Evolutionary conservation across 768 basidiomycete genomes (phyloP).

Genomic region (Tylopilus sp.): DNA sequence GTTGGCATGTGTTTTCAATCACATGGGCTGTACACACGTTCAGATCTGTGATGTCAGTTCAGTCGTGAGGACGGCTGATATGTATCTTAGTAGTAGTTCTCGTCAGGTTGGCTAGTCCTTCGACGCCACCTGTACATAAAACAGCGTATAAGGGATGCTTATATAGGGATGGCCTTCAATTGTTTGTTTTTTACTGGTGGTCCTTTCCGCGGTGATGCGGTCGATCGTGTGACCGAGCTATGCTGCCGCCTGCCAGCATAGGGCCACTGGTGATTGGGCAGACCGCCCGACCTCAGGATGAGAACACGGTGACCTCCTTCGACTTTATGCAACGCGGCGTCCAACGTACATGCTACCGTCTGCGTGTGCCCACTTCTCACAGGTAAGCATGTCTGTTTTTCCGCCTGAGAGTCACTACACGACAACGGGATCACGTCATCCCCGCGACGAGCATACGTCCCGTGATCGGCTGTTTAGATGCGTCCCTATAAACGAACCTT

Average conservation of each 20-base stretch:
- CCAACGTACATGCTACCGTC: too few species aligned
- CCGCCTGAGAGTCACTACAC: too few species aligned
- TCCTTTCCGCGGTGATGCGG: not conserved
- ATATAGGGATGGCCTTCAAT: not conserved
- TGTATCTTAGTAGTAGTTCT: not conserved
- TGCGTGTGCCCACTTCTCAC: not conserved
- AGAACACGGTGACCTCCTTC: too few species aligned
- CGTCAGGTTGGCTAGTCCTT: not conserved
- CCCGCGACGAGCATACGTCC: too few species aligned
- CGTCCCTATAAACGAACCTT: too few species aligned
- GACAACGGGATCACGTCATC: too few species aligned
- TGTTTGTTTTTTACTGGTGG: not conserved
- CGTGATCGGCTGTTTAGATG: too few species aligned
- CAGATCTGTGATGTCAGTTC: conserved; percentile 3
- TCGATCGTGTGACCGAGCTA: not conserved
- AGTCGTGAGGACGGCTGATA: not conserved
- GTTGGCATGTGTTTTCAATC: not conserved
- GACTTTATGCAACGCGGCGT: too few species aligned
- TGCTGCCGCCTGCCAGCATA: too few species aligned
- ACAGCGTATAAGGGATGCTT: not conserved
- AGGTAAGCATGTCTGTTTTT: too few species aligned
- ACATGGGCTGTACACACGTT: conserved; percentile 6
- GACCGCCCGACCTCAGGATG: not conserved
- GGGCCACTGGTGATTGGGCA: not conserved
- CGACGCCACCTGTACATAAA: not conserved